Conservation (phyloP, 176 grass and related monocot species). For the Coix lacrymajobi region DNA sequence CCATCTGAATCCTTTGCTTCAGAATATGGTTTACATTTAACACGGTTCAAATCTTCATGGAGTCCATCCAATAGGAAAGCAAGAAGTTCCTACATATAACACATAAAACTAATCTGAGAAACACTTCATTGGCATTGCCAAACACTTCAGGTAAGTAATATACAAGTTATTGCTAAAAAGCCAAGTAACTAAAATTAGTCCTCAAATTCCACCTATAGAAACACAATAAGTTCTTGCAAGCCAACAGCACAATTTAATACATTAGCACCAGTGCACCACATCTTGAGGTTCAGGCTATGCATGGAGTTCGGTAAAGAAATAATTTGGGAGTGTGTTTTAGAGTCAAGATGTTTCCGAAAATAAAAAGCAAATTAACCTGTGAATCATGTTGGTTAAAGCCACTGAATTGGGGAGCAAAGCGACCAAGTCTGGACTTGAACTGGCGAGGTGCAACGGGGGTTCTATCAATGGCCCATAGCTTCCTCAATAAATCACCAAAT, state of each 20-base stretch:
- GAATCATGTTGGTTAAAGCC: constrained; percentile 99
- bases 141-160: constrained; percentile 9
- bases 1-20: constrained; percentile 84
- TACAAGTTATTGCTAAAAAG: constrained; percentile 31
- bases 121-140: background rate
- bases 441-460: constrained; percentile 56
- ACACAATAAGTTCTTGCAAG: background rate
- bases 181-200: background rate
- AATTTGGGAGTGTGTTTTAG: background rate
- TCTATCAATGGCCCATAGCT: constrained; percentile 75
- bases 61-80: constrained; percentile 98
- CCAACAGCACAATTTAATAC: background rate
- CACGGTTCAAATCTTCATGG: constrained; percentile 97
- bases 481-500: constrained; percentile 95
- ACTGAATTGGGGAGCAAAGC: constrained; percentile 90
- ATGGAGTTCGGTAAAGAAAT: background rate
- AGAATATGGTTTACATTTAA: constrained; percentile 85
- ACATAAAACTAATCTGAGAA: constrained; percentile 1
- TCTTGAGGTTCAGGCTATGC: background rate
- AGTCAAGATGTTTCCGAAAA: background rate
- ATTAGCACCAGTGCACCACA: background rate
- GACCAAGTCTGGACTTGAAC: constrained; percentile 78
- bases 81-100: constrained; percentile 73
- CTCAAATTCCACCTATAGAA: background rate
- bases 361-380: constrained; percentile 47